Base-by-base conservation (phyloP, 495 filamentous ascomycete species). In the Penicillium cataractarum region DNA sequence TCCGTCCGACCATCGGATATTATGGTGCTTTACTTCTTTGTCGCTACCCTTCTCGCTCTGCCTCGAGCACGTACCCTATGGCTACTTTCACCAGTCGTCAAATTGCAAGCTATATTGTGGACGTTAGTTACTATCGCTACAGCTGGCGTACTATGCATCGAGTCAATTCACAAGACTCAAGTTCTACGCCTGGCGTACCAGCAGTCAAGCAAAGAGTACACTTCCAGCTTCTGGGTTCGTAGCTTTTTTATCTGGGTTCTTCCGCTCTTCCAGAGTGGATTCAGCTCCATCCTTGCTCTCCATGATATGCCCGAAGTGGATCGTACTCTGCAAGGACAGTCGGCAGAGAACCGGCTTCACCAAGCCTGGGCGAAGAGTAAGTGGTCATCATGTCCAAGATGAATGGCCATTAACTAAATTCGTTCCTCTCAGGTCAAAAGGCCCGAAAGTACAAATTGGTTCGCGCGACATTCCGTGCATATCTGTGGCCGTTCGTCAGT, bases 211-310 rank as follows among this genome's bases (percentile, higher is more conserved):
- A 57, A 65, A 17, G 75, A 78, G 48, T 52, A 64, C 42, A 66
- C 59, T 0, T 60, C 57, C 0, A 63, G 68, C 19, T 75, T 78
- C 48, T 76, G 74, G 75, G 61, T 55, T 9, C 55, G 72, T 4
- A 71, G 68, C 22, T 62, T 76, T n/a, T 75, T 72, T 31, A 65
- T 68, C 26, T 78, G 75, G 75, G 35, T 74, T 2, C n/a, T 74
- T 1, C 72, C 75, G 0, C 62, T 75, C 10, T 67, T 76, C 26
- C 68, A 58, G 13, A 48, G 32, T 2, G 76, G 73, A 5, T 76
- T 70, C 40, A 61, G 60, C 19, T 60, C 65, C 4, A 53, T 74
- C 5, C 58, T 78, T 33, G 27, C 26, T 0, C 40, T 78, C 2
- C 57, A 61, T n/a, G 75, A 77, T 52, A 61, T 78, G 22, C 73